A percentile compares a stretch with the other conserved stretches of the same genome.
Conservation (phyloP, 2,329 filamentous ascomycete species). For the Graphiopsis chlorocephala region DNA sequence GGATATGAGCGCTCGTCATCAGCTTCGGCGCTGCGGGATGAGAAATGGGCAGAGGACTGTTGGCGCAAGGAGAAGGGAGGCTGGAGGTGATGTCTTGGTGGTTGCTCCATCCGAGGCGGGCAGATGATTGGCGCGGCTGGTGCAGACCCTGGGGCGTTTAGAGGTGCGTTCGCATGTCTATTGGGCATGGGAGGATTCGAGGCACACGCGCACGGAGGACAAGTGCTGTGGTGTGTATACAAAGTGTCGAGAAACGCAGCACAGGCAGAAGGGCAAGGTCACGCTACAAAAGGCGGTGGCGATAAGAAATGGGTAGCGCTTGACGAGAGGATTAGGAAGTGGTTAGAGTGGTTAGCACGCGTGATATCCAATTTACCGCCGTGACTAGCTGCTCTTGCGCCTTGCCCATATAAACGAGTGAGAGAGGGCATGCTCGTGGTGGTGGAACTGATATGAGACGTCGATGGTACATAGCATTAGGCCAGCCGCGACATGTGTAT, state of each 20-base stretch:
- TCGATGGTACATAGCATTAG: background rate
- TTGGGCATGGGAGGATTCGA: slow-evolving; percentile 1
- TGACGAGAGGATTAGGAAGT: slow-evolving; percentile 1
- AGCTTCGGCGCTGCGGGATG: slow-evolving; percentile 40
- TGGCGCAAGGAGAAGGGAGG: slow-evolving; percentile 5
- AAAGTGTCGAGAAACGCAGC: background rate
- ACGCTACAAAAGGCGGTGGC: slow-evolving; percentile 10
- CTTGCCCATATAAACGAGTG: background rate
- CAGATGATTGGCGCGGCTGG: background rate
- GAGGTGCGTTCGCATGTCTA: background rate
- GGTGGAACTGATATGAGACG: background rate
- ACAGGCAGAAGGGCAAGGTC: background rate
- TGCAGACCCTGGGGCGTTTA: slow-evolving; percentile 6
- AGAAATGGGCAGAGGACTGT: slow-evolving; percentile 20
- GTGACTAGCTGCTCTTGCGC: background rate
- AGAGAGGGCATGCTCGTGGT: background rate
- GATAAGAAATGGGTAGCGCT: slow-evolving; percentile 15
- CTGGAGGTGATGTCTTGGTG: slow-evolving; percentile 12
- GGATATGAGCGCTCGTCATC: slow-evolving; percentile 40
- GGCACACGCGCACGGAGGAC: background rate
- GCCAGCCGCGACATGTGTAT: background rate
- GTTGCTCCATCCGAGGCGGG: background rate
- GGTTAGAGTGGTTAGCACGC: slow-evolving; percentile 13
- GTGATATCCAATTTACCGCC: slow-evolving; percentile 7
- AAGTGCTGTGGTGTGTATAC: background rate